A percentile compares a stretch with the other conserved stretches of the same genome.
Conservation (phyloP, 768 basidiomycete species). For the Tulasnella sp. region DNA sequence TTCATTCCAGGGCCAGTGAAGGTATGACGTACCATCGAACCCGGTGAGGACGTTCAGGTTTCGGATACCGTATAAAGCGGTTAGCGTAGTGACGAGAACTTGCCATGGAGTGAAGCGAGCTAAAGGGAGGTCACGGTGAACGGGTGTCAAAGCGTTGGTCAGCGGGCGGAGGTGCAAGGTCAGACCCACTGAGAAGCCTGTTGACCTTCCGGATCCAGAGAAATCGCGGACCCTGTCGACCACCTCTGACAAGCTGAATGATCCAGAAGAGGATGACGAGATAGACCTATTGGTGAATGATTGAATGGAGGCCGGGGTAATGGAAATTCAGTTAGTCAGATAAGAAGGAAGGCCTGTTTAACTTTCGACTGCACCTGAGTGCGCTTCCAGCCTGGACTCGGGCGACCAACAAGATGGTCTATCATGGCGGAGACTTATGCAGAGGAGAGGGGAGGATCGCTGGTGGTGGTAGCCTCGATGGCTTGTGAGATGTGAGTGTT, state of each 20-base stretch:
- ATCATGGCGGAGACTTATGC: slow-evolving; percentile 59
- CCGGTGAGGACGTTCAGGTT: slow-evolving; percentile 85
- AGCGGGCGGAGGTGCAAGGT: not conserved
- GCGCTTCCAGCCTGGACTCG: slow-evolving; percentile 86
- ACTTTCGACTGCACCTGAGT: slow-evolving; percentile 54
- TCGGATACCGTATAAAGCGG: slow-evolving; percentile 73
- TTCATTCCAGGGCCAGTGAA: slow-evolving; percentile 5
- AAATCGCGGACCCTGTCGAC: slow-evolving; percentile 60
- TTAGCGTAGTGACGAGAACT: slow-evolving; percentile 80
- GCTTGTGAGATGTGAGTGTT: not conserved
- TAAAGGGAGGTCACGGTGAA: slow-evolving; percentile 35
- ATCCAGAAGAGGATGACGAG: slow-evolving; percentile 90
- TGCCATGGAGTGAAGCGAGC: slow-evolving; percentile 96
- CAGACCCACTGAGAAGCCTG: slow-evolving; percentile 53
- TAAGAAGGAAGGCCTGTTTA: slow-evolving; percentile 13
- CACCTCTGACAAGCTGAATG: slow-evolving; percentile 69
- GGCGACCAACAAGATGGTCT: slow-evolving; percentile 85
- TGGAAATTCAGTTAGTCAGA: slow-evolving; percentile 8
- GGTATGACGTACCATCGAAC: slow-evolving; percentile 58
- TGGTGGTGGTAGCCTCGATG: not conserved
- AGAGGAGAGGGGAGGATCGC: not conserved
- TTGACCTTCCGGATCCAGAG: slow-evolving; percentile 61
- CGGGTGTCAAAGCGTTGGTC: slow-evolving; percentile 23
- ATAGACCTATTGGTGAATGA: slow-evolving; percentile 57
- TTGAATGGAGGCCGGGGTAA: slow-evolving; percentile 20